Percentiles rank a stretch among this genome's conserved stretches.
phyloP scores from a whole-genome alignment of 2,329 filamentous ascomycete genomes.

The Colletotrichum sp. region DNA sequence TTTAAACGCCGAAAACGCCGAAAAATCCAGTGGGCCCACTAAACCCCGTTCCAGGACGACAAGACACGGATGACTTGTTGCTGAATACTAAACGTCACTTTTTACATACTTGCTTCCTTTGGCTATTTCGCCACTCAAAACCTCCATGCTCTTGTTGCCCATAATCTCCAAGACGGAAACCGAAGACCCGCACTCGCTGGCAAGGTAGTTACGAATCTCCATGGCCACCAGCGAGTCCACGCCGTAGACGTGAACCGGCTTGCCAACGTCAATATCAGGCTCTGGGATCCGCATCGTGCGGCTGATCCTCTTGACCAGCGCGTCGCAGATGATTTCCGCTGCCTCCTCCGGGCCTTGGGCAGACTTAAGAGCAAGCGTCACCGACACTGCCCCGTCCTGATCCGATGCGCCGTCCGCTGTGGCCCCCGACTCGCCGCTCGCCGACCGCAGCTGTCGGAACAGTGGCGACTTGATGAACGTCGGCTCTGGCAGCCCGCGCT shows the following conservation, averaged over 20 bases:
- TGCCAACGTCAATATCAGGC: not conserved
- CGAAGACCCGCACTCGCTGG: not conserved
- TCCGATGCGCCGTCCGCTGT: not conserved
- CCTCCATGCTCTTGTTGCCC: not conserved
- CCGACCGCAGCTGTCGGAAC: not conserved
- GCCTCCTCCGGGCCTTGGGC: not conserved
- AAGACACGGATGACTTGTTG: not conserved
- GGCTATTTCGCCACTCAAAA: not conserved
- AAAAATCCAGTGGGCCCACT: too few species aligned
- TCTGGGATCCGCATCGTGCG: not conserved
- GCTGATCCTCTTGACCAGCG: not conserved
- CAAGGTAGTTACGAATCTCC: not conserved
- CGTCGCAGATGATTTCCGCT: not conserved
- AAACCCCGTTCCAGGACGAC: not conserved
- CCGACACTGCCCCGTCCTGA: not conserved
- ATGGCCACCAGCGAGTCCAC: not conserved
- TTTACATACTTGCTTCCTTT: not conserved
- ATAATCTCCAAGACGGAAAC: not conserved
- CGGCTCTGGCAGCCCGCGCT: not conserved
- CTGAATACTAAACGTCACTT: not conserved
- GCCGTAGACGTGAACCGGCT: not conserved
- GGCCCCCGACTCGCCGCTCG: not conserved
- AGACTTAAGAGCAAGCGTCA: not conserved
- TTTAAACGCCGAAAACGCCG: too few species aligned
- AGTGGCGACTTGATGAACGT: slow-evolving; percentile 1